phyloP scores from a whole-genome alignment of 2,329 filamentous ascomycete genomes.

The Magnaporthiopsis rhizophila region DNA sequence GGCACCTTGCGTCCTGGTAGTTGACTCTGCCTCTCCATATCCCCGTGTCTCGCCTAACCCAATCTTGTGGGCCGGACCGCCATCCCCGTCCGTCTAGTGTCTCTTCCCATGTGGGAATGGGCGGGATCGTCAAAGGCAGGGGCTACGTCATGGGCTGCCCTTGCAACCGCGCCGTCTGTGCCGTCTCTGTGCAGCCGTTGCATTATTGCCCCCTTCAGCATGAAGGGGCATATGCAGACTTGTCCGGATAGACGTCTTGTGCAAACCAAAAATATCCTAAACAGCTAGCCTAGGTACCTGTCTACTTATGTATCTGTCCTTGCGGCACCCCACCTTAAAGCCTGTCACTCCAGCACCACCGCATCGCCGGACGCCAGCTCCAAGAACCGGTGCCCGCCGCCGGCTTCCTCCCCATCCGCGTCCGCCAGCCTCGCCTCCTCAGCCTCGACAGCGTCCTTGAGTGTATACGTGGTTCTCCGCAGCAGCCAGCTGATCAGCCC shows the following conservation, averaged over 20 bases:
- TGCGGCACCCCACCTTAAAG: neutral
- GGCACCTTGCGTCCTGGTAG: too few species aligned
- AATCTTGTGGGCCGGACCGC: neutral
- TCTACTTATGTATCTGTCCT: neutral
- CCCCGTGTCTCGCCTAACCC: neutral
- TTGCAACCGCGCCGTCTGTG: neutral
- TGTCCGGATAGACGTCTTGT: neutral
- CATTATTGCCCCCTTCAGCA: neutral
- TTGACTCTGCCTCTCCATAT: neutral
- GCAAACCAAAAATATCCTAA: neutral
- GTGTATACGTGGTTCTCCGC: conserved; percentile 31
- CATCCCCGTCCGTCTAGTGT: neutral
- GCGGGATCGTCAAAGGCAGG: neutral
- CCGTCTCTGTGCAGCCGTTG: neutral
- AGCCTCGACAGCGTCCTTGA: conserved; percentile 33
- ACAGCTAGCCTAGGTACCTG: neutral
- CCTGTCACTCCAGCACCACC: conserved; percentile 34
- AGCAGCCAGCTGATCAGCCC: conserved; percentile 49
- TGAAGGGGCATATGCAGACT: too few species aligned
- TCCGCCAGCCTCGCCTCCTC: conserved; percentile 21
- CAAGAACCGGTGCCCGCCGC: conserved; percentile 36
- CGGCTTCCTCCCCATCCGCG: conserved; percentile 17
- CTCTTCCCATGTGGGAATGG: neutral
- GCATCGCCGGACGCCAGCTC: conserved; percentile 50
- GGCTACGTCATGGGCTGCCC: neutral